Conservation (phyloP, 176 grass and related monocot genomes). For the Sorghum bicolor region Sorghum_bicolor_NCBIv3 NC_012875.2:38728001-38728500, state of each 20-base stretch:
- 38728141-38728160: too few relatives aligned
- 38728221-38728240: background rate
- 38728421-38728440: slow-evolving; percentile 52
- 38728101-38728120: too few relatives aligned
- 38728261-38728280: background rate
- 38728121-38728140: too few relatives aligned
- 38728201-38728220: background rate
- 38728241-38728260: background rate
- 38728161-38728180: too few relatives aligned
- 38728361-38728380: slow-evolving; percentile 45
- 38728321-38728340: background rate
- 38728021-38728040: too few relatives aligned
- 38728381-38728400: slow-evolving; percentile 42
- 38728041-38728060: too few relatives aligned
- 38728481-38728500: slow-evolving; percentile 48
- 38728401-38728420: slow-evolving; percentile 36
- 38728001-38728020: too few relatives aligned
- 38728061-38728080: too few relatives aligned
- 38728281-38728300: background rate
- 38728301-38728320: background rate
- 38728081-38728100: too few relatives aligned
- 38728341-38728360: background rate
- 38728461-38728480: slow-evolving; percentile 46
- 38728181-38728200: too few relatives aligned
- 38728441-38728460: slow-evolving; percentile 52